These are phyloP conservation scores for Mortierella sp. DNA, from an alignment of 371 early-diverging fungal species.

Conservation along the genomic window DNA sequence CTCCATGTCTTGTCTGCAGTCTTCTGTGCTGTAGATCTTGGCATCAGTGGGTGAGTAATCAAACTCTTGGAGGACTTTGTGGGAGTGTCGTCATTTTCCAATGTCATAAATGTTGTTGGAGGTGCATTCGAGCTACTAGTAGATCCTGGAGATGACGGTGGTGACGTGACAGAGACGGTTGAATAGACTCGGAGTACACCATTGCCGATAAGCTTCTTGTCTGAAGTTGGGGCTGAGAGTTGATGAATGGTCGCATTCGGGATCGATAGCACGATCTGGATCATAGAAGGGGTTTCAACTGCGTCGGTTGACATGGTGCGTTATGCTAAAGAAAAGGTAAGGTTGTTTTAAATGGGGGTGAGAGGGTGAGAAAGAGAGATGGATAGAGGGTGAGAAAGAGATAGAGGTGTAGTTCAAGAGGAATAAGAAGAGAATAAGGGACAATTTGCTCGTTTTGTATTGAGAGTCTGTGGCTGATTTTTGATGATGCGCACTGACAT, in stretches of 20 bases:
- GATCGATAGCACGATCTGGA: constrained; percentile 40
- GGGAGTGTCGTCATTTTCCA: constrained; percentile 45
- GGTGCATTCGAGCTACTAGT: background rate
- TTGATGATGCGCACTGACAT: constrained; percentile 3
- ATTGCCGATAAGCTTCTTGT: constrained; percentile 31
- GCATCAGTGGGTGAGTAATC: constrained; percentile 54
- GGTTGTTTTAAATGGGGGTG: background rate
- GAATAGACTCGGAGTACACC: constrained; percentile 52
- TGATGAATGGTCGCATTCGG: constrained; percentile 36
- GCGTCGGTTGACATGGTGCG: background rate
- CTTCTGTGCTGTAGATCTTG: constrained; percentile 47
- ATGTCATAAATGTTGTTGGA: constrained; percentile 40
- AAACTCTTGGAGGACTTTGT: constrained; percentile 40
- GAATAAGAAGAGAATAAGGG: background rate
- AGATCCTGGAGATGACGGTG: background rate
- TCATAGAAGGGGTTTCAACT: constrained; percentile 12
- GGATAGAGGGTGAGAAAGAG: background rate
- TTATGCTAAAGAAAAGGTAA: background rate
- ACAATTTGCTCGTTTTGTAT: background rate
- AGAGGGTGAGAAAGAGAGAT: background rate
- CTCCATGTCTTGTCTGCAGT: constrained; percentile 27
- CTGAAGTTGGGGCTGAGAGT: constrained; percentile 9
- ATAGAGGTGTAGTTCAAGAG: too few species aligned
- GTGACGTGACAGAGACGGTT: background rate
- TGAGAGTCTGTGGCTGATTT: background rate